Evolutionary conservation across 345 rosid species (phyloP), one percentile per base, ranked within the genome.

Genomic region (Brassica incana): DNA sequence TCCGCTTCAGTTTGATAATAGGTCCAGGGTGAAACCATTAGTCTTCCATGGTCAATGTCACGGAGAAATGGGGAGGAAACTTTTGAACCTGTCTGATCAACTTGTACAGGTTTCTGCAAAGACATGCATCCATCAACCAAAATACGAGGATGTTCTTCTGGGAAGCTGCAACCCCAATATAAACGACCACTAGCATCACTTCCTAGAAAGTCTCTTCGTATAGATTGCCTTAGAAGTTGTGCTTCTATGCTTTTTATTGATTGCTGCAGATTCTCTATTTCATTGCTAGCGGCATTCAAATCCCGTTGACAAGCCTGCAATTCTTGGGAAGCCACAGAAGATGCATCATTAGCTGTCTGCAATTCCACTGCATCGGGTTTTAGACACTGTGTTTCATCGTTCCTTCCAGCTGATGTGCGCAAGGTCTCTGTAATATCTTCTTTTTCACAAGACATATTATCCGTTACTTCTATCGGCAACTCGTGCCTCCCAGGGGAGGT

Each of bases 141-240:
- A 83, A 95, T 74, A 78, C 43, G 84, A 32, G 88, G 88, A 86
- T 76, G 73, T 72, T 85, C 83, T 25, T 82, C 87, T 8, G 82
- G 89, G 63, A 82, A 74, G 40, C 84, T 85, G 70, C 94, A 90
- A 84, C 87, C 86, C 97, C 96, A 95, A 80, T 95, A 95, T 69
- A 95, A 70, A 62, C 90, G 93, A 80, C 94, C 93, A 69, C 82
- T 64, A 73, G 94, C 87, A 88, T 95, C 99, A 67, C 79, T 77
- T n/a, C 99, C 99, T 87, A 93, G 78, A 85, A 89, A 89, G 68
- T 95, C 94, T 83, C 87, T 87, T 38, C 98, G 91, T 50, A 89
- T 63, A 63, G 96, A 86, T 77, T 85, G 84, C 80, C 84, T 91
- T 33, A 78, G 77, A 70, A 93, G 85, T 87, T 91, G 92, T 20